Percentiles rank a stretch among this genome's conserved stretches.
These are phyloP conservation scores for Metschnikowia bowlesiae DNA, from an alignment of 805 yeast species.

Conservation along the genomic window DNA sequence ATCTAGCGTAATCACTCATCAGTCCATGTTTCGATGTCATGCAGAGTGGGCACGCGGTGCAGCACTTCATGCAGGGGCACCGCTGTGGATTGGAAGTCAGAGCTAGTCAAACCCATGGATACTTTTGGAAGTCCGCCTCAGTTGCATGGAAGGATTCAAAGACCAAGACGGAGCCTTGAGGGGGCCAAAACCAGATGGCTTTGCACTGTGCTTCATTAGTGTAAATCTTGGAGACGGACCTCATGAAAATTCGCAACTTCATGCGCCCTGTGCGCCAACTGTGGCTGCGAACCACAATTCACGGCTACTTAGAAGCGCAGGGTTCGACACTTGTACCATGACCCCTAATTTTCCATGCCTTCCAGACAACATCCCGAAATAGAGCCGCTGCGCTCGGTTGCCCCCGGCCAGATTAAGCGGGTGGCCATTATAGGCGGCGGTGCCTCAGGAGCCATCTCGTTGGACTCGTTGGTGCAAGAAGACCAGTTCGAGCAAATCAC, in stretches of 20 bases:
- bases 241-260: neutral
- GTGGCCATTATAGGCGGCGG: constrained; percentile 51
- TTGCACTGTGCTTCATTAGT: too few species aligned
- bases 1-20: neutral
- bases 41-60: neutral
- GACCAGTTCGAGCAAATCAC: constrained; percentile 27
- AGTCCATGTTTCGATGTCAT: neutral
- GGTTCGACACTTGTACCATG: neutral
- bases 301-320: neutral
- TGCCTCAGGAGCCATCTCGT: constrained; percentile 43
- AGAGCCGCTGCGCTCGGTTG: neutral
- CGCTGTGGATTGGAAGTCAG: neutral
- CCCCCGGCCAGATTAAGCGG: constrained; percentile 15
- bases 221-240: neutral
- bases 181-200: too few species aligned
- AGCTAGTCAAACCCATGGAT: neutral
- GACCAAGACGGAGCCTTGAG: too few species aligned
- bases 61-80: neutral
- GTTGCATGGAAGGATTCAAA: too few species aligned
- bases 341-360: neutral
- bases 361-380: neutral
- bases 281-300: constrained; percentile 15
- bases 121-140: too few species aligned
- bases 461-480: constrained; percentile 38
- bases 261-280: constrained; percentile 1